Conservation (phyloP, 495 filamentous ascomycete genomes). For the Diplogelasinospora grovesii region DNA sequence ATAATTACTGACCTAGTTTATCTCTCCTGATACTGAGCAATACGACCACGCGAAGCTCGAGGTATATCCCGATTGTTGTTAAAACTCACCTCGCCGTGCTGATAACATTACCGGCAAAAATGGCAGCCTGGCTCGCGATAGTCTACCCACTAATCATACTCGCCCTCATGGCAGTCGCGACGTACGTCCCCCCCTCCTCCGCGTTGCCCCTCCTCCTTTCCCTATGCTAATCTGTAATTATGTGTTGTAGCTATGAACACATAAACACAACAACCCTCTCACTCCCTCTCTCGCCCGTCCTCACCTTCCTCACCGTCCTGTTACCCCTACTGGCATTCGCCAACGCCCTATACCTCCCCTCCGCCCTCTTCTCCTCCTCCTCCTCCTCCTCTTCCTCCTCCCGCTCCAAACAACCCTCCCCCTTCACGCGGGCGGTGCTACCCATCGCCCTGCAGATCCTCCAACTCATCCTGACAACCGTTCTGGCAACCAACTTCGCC, state of each 20-base stretch:
- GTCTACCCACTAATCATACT: slow-evolving; percentile 10
- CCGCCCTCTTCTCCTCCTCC: slow-evolving; percentile 11
- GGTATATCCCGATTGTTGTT: not conserved
- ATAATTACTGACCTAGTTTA: no score
- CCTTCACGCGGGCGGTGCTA: slow-evolving; percentile 23
- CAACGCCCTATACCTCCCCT: slow-evolving; percentile 20
- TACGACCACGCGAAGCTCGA: no score
- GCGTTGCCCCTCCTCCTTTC: not conserved
- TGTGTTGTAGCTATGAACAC: slow-evolving; percentile 40
- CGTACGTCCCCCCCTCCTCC: slow-evolving; percentile 14
- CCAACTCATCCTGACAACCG: slow-evolving; percentile 41
- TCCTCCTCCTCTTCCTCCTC: slow-evolving; percentile 8
- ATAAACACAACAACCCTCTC: slow-evolving; percentile 39
- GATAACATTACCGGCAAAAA: not conserved
- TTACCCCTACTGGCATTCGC: slow-evolving; percentile 45
- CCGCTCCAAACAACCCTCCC: slow-evolving; percentile 11
- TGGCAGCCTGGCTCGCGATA: not conserved
- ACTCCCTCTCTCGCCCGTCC: slow-evolving; percentile 43
- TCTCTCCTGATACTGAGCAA: no score
- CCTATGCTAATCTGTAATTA: not conserved
- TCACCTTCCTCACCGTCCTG: slow-evolving; percentile 43
- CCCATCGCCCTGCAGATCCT: slow-evolving; percentile 33
- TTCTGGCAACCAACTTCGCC: slow-evolving; percentile 52
- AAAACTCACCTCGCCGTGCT: not conserved
- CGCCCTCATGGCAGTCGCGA: slow-evolving; percentile 22